Conservation (phyloP, 2,329 filamentous ascomycete genomes). For the Nigrospora sphaerica region DNA sequence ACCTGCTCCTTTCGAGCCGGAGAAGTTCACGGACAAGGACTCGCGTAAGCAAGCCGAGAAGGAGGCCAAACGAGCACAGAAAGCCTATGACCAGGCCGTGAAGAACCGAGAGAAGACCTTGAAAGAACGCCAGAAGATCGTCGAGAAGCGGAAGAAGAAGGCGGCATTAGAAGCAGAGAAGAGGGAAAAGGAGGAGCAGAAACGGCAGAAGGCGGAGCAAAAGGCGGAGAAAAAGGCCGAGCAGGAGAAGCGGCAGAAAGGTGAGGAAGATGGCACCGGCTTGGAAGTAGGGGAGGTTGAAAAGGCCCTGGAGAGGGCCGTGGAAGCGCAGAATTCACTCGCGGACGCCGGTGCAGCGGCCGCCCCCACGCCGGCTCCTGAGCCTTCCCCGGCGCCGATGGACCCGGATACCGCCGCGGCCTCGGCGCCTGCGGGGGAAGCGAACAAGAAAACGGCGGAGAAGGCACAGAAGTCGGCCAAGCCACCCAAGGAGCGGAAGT, state of each 20-base stretch:
- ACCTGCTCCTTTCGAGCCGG: conserved; percentile 49
- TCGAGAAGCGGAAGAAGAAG: conserved; percentile 46
- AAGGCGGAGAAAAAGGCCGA: conserved; percentile 29
- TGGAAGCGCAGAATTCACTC: neutral
- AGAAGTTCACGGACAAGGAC: conserved; percentile 54
- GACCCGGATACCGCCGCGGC: neutral
- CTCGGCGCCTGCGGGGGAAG: no score
- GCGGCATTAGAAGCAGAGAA: conserved; percentile 32
- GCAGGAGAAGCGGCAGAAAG: conserved; percentile 19
- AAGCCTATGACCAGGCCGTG: conserved; percentile 58
- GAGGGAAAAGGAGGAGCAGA: conserved; percentile 31
- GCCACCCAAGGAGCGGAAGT: conserved; percentile 58
- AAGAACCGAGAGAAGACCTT: conserved; percentile 61
- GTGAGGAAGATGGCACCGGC: conserved; percentile 5
- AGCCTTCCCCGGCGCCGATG: no score
- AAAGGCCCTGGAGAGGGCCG: neutral
- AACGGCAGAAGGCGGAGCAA: conserved; percentile 17
- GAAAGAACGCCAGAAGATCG: conserved; percentile 53
- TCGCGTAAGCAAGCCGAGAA: conserved; percentile 63
- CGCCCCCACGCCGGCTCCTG: neutral
- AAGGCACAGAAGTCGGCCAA: conserved; percentile 11
- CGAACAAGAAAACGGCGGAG: neutral
- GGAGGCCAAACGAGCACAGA: conserved; percentile 54
- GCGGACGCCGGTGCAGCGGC: neutral
- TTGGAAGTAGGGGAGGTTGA: neutral